phyloP scores from a whole-genome alignment of 345 rosid genomes.

The Ceriops tagal region DNA sequence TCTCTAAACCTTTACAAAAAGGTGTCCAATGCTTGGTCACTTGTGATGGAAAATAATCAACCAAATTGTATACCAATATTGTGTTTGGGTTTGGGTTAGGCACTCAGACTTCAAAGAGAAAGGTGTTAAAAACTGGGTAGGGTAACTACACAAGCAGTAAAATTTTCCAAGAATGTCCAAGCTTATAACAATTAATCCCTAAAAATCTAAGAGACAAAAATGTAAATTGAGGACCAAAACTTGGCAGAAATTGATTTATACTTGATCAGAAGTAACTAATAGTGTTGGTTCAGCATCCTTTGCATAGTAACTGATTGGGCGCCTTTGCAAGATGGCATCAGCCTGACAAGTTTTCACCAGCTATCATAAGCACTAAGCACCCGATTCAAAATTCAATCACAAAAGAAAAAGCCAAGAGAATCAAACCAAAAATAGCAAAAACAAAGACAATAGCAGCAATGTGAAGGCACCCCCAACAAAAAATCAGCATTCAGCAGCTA shows the following conservation, averaged over 20 bases:
- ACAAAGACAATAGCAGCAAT: neutral
- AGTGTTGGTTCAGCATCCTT: conserved; percentile 58
- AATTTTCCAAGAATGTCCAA: too few relatives aligned
- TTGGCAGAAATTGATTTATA: conserved; percentile 33
- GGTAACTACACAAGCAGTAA: too few relatives aligned
- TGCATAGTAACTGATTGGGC: conserved; percentile 38
- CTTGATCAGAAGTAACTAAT: conserved; percentile 79
- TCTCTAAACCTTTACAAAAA: too few relatives aligned
- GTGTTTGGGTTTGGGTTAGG: too few relatives aligned
- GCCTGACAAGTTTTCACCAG: conserved; percentile 55
- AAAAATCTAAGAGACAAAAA: neutral
- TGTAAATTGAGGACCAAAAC: conserved; percentile 3
- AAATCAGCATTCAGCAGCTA: neutral
- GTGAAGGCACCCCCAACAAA: neutral
- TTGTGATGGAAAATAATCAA: too few relatives aligned
- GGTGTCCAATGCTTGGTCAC: too few relatives aligned
- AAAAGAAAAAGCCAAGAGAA: conserved; percentile 9
- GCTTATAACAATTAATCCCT: neutral
- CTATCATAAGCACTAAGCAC: conserved; percentile 30
- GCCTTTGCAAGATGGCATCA: conserved; percentile 64
- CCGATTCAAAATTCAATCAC: conserved; percentile 9
- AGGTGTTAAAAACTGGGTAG: too few relatives aligned
- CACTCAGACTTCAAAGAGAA: too few relatives aligned
- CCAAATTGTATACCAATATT: too few relatives aligned
- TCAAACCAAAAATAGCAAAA: neutral